Evolutionary conservation across 148 eudicot genomes (phyloP), one percentile per base, ranked within the genome.

Genomic region (Amaranthus cruentus): DNA sequence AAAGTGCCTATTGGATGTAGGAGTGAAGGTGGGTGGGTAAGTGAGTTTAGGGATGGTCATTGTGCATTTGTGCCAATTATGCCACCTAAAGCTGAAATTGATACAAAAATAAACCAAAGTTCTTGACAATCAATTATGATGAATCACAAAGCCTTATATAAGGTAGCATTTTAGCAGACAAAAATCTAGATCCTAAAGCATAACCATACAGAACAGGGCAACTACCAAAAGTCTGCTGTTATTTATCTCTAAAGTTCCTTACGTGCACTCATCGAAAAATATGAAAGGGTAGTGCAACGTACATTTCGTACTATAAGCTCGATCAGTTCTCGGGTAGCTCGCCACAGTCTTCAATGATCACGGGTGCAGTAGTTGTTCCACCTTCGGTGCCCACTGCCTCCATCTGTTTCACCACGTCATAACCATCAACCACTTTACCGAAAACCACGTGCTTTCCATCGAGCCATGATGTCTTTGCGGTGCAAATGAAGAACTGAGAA

Each of bases 401-500:
- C 63, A 88, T 73, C n/a, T 78, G 65, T 76, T 78, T 74, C 9
- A 86, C 87, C 8, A 91, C 90, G 48, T 87, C 84, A 78, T 84
- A 18, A 0, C 93, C 93, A 61, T 85, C 93, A 7, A 85, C 88
- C 1, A 90, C 87, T 71, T 80, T 71, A 0, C 96, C 96, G n/a
- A 90, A 90, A 66, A 88, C 96, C 13, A 85, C 87, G 69, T 88
- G 96, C 80, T 85, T 88, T 5, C 92, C 92, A 51, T 90, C 87
- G 4, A 90, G 81, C 96, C 96, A 90, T 49, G 79, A 58, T 8
- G 97, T 92, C 84, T 77, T 80, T 0, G 85, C 84, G 0, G 97
- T 92, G 71, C 95, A 88, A 66, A 91, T 71, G 60, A 91, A 91
- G 77, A 91, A 91, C 86, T 91, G 93, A 0, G 93, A 88, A 15